Evolutionary conservation across 208 protist genomes (phyloP).

Genomic region (Crithidia brevicula): DNA sequence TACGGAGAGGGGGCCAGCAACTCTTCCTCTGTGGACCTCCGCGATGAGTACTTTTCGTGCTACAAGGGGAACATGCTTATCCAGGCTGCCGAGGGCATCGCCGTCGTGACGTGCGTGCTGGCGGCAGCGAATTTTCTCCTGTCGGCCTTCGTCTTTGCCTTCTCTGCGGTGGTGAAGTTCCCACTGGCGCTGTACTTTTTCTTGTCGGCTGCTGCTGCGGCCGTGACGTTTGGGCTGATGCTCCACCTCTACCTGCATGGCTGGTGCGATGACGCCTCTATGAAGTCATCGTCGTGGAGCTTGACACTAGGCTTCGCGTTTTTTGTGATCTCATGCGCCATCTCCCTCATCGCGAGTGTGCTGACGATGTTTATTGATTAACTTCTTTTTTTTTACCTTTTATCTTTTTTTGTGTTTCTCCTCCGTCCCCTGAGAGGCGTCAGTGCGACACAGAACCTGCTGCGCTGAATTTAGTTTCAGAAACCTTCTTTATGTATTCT

Average conservation of each 20-base stretch:
- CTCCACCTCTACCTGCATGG: slow-evolving; percentile 45
- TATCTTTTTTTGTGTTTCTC: not conserved
- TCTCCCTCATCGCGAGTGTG: slow-evolving; percentile 30
- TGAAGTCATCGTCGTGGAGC: slow-evolving; percentile 29
- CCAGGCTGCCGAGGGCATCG: slow-evolving; percentile 53
- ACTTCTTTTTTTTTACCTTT: not conserved
- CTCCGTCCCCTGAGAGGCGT: not conserved
- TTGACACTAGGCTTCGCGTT: slow-evolving; percentile 28
- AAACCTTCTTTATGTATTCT: slow-evolving; percentile 2
- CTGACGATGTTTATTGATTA: slow-evolving; percentile 25
- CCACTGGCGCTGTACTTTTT: slow-evolving; percentile 50
- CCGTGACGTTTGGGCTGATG: slow-evolving; percentile 32
- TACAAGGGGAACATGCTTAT: slow-evolving; percentile 46
- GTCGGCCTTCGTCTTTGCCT: slow-evolving; percentile 40
- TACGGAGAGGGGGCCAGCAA: not conserved
- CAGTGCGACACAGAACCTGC: not conserved
- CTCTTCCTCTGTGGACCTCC: slow-evolving; percentile 12
- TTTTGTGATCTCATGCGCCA: slow-evolving; percentile 27
- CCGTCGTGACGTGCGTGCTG: slow-evolving; percentile 47
- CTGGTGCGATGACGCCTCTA: slow-evolving; percentile 38
- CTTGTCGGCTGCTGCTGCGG: slow-evolving; percentile 16
- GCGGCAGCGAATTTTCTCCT: slow-evolving; percentile 43
- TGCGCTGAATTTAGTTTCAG: not conserved
- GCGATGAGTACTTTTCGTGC: slow-evolving; percentile 53
- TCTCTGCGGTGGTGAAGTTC: slow-evolving; percentile 37